Conservation (phyloP, 805 yeast species). For the Metschnikowia kunwiensis region DNA sequence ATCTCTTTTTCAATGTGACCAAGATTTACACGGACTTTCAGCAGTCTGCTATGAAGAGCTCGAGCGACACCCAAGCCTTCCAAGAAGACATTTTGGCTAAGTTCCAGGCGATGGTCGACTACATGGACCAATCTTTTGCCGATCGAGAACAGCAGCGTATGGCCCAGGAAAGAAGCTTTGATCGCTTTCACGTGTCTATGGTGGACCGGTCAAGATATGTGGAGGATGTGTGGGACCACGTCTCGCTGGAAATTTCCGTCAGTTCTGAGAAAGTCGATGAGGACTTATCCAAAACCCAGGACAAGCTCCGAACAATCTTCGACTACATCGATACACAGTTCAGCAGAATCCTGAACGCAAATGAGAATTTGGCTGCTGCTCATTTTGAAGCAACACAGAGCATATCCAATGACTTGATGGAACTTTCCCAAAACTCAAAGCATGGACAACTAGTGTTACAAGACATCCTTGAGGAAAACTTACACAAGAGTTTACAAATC, state of each 20-base stretch:
- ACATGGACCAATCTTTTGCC: slow-evolving; percentile 2
- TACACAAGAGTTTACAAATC: slow-evolving; percentile 1
- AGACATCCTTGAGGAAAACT: slow-evolving; percentile 5
- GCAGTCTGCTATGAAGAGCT: slow-evolving; percentile 6
- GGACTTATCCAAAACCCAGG: slow-evolving; percentile 3
- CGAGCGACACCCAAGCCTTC: background rate
- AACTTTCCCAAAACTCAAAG: slow-evolving; percentile 1
- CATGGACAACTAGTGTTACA: slow-evolving; percentile 4
- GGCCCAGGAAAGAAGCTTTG: slow-evolving; percentile 2
- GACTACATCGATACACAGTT: slow-evolving; percentile 4
- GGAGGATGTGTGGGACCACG: slow-evolving; percentile 4
- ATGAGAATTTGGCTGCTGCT: slow-evolving; percentile 2
- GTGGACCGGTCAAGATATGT: slow-evolving; percentile 1
- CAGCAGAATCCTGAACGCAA: slow-evolving; percentile 1
- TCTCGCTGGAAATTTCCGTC: slow-evolving; percentile 3
- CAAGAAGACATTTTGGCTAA: slow-evolving; percentile 6
- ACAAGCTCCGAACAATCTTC: slow-evolving; percentile 3
- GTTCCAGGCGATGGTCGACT: slow-evolving; percentile 5
- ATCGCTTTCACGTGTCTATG: slow-evolving; percentile 7
- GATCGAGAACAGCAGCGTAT: background rate
- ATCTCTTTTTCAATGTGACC: slow-evolving; percentile 48
- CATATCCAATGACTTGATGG: slow-evolving; percentile 4
- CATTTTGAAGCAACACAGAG: slow-evolving; percentile 3
- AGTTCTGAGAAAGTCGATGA: slow-evolving; percentile 2
- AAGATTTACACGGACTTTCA: slow-evolving; percentile 16